These are phyloP conservation scores for Cotoneaster glaucophyllus DNA, from an alignment of 306 rosid species.

Conservation along the genomic window DNA sequence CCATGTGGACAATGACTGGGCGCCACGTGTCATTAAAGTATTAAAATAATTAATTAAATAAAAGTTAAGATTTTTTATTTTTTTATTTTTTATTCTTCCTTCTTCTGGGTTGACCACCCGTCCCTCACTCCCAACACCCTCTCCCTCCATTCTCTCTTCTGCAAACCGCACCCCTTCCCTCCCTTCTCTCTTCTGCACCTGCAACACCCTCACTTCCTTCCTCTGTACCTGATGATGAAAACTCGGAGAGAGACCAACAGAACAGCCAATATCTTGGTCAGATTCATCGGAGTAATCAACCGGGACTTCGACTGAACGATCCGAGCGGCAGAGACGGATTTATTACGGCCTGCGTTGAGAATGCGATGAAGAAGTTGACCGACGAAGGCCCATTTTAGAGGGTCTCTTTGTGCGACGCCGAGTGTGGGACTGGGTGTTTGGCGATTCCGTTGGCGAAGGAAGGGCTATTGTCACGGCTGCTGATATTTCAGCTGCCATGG, in stretches of 20 bases:
- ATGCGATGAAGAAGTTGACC: slow-evolving; percentile 50
- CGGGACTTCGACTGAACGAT: slow-evolving; percentile 5
- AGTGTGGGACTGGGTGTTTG: slow-evolving; percentile 88
- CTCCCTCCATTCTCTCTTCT: no score
- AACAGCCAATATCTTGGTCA: slow-evolving; percentile 19
- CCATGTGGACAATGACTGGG: no score
- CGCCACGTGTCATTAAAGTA: no score
- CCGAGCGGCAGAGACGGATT: background rate
- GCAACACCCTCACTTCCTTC: no score
- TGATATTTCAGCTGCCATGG: slow-evolving; percentile 93
- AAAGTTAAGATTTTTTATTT: no score
- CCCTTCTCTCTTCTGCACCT: no score
- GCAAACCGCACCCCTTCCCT: no score
- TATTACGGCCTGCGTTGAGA: slow-evolving; percentile 46
- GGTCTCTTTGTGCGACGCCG: slow-evolving; percentile 77
- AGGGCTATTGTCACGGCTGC: slow-evolving; percentile 62
- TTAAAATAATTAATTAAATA: no score
- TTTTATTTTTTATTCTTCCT: no score
- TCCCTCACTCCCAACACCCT: no score
- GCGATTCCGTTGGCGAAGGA: slow-evolving; percentile 81
- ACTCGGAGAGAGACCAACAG: slow-evolving; percentile 27
- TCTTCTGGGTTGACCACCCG: no score
- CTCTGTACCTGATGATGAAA: background rate
- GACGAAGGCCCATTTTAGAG: slow-evolving; percentile 61
- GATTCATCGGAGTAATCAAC: slow-evolving; percentile 6